Evolutionary conservation across 2,329 filamentous ascomycete genomes (phyloP).

Genomic region (Pseudogymnoascus sp.): DNA sequence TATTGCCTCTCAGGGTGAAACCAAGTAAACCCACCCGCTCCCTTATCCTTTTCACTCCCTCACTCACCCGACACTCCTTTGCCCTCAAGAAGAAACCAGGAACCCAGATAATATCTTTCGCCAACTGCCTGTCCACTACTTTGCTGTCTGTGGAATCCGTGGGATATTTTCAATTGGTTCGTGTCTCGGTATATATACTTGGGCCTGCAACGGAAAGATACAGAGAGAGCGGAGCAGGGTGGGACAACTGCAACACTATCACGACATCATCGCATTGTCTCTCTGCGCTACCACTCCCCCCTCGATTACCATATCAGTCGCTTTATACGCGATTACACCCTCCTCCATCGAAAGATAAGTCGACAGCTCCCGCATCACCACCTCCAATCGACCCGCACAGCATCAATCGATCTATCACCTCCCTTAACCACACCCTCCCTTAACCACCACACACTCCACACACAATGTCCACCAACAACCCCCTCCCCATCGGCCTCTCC

Average conservation of each 20-base stretch:
- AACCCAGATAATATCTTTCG: neutral
- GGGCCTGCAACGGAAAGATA: neutral
- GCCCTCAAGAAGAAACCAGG: neutral
- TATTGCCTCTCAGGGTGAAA: constrained; percentile 3
- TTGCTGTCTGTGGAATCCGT: neutral
- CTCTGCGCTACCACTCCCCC: neutral
- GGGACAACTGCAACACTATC: neutral
- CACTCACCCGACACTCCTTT: neutral
- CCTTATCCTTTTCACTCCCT: neutral
- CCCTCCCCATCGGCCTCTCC: neutral
- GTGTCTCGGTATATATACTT: neutral
- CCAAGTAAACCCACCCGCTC: constrained; percentile 1
- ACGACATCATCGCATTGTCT: neutral
- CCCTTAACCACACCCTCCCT: neutral
- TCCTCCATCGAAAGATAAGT: neutral
- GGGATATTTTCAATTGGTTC: neutral
- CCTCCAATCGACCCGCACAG: neutral
- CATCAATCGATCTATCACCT: neutral
- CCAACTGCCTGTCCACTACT: neutral
- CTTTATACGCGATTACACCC: neutral
- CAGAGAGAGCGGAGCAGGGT: neutral
- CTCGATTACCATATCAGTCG: neutral
- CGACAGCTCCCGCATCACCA: neutral
- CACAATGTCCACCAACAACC: neutral
- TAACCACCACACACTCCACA: neutral